Conservation (phyloP, 768 basidiomycete genomes). For the Lentinula detonsa region DNA sequence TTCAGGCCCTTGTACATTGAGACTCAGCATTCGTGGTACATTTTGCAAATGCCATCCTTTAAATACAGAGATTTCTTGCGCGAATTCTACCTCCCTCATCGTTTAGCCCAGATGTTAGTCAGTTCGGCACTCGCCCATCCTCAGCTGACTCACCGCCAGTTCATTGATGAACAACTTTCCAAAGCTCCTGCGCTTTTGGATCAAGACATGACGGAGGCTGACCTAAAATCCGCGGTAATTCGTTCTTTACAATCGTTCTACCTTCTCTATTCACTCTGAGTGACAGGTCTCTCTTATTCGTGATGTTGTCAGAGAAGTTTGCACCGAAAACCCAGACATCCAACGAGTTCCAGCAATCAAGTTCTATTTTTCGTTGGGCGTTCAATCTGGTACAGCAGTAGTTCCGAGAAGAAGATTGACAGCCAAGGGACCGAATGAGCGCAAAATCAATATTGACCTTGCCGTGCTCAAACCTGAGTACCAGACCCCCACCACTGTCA, state of each 20-base stretch:
- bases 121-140: constrained; percentile 26
- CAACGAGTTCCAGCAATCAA: neutral
- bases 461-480: constrained; percentile 50
- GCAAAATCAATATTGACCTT: constrained; percentile 43
- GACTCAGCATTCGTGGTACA: constrained; percentile 60
- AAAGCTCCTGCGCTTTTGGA: constrained; percentile 8
- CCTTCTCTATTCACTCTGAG: neutral
- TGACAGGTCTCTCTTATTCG: neutral
- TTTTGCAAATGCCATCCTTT: constrained; percentile 40
- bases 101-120: constrained; percentile 44
- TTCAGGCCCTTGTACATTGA: constrained; percentile 60
- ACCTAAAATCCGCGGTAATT: neutral
- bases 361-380: neutral
- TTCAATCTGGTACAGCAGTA: neutral
- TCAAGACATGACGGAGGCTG: neutral
- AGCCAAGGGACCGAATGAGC: neutral
- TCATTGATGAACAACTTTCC: constrained; percentile 25
- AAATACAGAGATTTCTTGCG: constrained; percentile 37
- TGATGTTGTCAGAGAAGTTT: neutral
- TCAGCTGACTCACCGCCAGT: constrained; percentile 22
- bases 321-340: neutral
- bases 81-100: constrained; percentile 45
- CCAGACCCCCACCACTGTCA: constrained; percentile 56
- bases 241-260: neutral
- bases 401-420: neutral